Evolutionary conservation across 305 asterid species (phyloP).

Genomic region (Fraxinus baroniana): DNA sequence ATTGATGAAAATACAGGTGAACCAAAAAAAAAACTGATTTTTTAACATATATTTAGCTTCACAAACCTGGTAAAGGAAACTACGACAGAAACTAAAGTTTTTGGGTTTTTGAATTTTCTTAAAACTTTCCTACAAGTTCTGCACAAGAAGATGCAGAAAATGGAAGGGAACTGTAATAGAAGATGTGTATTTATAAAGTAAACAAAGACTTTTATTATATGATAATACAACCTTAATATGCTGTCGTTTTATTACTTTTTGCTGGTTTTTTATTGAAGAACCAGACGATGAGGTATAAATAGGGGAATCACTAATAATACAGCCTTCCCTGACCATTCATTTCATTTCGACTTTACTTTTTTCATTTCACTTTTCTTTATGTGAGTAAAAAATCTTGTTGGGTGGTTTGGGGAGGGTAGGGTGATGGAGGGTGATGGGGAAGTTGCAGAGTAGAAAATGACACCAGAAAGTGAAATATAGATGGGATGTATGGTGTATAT

Average conservation of each 20-base stretch:
- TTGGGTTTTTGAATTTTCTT: slow-evolving; percentile 24
- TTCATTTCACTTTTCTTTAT: neutral
- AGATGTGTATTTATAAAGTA: slow-evolving; percentile 37
- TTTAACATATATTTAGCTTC: slow-evolving; percentile 5
- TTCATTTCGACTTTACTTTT: neutral
- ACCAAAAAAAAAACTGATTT: slow-evolving; percentile 1
- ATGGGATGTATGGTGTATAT: slow-evolving; percentile 36
- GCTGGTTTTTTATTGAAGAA: slow-evolving; percentile 29
- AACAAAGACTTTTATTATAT: neutral
- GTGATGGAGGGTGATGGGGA: slow-evolving; percentile 5
- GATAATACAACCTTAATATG: slow-evolving; percentile 16
- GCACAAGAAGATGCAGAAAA: slow-evolving; percentile 41
- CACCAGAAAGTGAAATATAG: slow-evolving; percentile 47
- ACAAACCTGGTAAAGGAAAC: slow-evolving; percentile 36
- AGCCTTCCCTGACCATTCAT: slow-evolving; percentile 22
- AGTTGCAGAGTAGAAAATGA: slow-evolving; percentile 40
- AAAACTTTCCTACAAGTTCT: slow-evolving; percentile 24
- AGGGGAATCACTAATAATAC: slow-evolving; percentile 23
- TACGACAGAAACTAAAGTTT: slow-evolving; percentile 24
- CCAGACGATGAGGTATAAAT: slow-evolving; percentile 21
- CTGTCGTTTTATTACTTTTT: slow-evolving; percentile 23
- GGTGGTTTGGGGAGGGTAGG: slow-evolving; percentile 11
- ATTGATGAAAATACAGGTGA: slow-evolving; percentile 7
- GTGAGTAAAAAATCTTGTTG: slow-evolving; percentile 17
- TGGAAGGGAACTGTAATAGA: slow-evolving; percentile 41